These are phyloP conservation scores for Aspergillus sclerotioniger DNA, from an alignment of 495 filamentous ascomycete genomes.

Conservation along the genomic window DNA sequence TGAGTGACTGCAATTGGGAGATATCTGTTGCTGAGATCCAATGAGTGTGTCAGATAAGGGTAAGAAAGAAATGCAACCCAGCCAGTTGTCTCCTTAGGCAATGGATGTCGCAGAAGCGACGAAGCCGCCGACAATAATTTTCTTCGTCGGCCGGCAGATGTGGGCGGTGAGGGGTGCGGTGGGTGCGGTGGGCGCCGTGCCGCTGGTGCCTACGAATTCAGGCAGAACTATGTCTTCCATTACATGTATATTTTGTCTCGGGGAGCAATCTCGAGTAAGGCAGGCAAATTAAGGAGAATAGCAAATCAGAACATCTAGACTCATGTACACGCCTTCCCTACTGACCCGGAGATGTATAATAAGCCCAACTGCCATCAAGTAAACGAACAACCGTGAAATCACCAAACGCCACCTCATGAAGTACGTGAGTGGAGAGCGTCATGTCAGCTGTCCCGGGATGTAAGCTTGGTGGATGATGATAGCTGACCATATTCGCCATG, in stretches of 20 bases:
- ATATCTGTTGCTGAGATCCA: no score
- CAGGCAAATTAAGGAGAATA: background rate
- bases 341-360: background rate
- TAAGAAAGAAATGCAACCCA: background rate
- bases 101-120: conserved; percentile 2
- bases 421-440: background rate
- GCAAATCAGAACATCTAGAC: background rate
- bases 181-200: background rate
- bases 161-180: conserved; percentile 26
- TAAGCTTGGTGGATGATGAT: conserved; percentile 14
- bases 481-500: conserved; percentile 15
- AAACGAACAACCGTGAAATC: background rate
- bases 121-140: conserved; percentile 25
- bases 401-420: conserved; percentile 3
- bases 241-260: background rate
- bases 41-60: background rate
- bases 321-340: background rate
- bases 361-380: background rate
- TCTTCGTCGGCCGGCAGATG: conserved; percentile 24
- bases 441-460: conserved; percentile 9
- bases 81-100: background rate
- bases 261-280: background rate
- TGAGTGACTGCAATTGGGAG: background rate
- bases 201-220: background rate
- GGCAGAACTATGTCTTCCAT: background rate